Evolutionary conservation across 306 rosid genomes (phyloP).

Genomic region (Vigna reflexopilosa): DNA sequence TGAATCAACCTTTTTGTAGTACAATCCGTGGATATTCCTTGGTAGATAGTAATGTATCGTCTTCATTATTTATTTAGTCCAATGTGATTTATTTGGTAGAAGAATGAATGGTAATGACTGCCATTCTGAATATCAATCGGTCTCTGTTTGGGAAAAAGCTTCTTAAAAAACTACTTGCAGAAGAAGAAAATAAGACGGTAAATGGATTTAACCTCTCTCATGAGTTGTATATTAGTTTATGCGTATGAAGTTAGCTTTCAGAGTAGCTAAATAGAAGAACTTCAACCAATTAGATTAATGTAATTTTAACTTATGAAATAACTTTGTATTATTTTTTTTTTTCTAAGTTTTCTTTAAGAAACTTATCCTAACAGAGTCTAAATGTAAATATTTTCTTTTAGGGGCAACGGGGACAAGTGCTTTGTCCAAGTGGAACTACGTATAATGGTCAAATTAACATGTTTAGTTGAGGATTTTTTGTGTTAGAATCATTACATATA

Average conservation of each 20-base stretch:
- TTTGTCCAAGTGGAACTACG: neutral
- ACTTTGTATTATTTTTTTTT: neutral
- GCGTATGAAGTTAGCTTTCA: neutral
- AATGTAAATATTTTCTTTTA: neutral
- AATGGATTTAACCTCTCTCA: neutral
- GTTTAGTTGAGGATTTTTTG: conserved; percentile 2
- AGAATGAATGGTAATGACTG: conserved; percentile 17
- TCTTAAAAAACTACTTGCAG: neutral
- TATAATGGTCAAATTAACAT: conserved; percentile 13
- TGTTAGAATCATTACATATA: too few relatives aligned
- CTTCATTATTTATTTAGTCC: conserved; percentile 25
- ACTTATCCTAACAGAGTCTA: neutral
- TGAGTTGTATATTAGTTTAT: neutral
- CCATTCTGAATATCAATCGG: conserved; percentile 11
- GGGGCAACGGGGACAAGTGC: neutral
- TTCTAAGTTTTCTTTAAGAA: neutral
- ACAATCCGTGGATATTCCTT: conserved; percentile 6
- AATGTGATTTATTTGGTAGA: conserved; percentile 13
- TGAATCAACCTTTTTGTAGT: conserved; percentile 13
- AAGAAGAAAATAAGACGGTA: neutral
- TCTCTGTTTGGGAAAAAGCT: neutral
- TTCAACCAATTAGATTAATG: neutral
- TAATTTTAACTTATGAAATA: neutral
- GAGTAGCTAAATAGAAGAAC: neutral
- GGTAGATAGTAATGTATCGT: conserved; percentile 10